Percentiles rank a stretch among this genome's conserved stretches.
These are phyloP conservation scores for Gloeostereum incarnatum DNA, from an alignment of 768 basidiomycete species.

Conservation along the genomic window DNA sequence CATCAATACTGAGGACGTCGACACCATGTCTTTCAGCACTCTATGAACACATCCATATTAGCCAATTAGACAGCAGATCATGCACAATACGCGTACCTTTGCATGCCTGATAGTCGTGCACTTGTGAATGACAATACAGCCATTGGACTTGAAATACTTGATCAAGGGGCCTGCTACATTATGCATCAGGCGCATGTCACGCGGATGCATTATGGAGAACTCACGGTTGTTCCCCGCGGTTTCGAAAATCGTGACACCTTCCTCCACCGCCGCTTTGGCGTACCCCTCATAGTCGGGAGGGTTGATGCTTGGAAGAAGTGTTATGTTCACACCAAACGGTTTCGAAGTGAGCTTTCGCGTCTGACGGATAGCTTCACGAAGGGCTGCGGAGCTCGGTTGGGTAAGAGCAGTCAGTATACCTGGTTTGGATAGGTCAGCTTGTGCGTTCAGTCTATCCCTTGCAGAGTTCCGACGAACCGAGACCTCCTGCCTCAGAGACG, in stretches of 20 bases:
- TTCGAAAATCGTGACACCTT: conserved; percentile 85
- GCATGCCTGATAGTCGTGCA: conserved; percentile 84
- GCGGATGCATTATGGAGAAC: conserved; percentile 15
- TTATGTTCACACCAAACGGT: conserved; percentile 82
- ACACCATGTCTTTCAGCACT: conserved; percentile 68
- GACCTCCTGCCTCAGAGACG: conserved; percentile 75
- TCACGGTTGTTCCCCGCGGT: conserved; percentile 88
- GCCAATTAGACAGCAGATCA: background rate
- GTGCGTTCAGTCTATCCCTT: conserved; percentile 1
- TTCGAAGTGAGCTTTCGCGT: conserved; percentile 60
- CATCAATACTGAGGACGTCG: conserved; percentile 85
- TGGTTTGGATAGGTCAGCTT: conserved; percentile 11
- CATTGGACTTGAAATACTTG: conserved; percentile 70
- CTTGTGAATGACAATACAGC: conserved; percentile 81
- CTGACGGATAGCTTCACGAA: conserved; percentile 73
- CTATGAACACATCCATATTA: conserved; percentile 10
- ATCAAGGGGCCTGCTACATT: conserved; percentile 70
- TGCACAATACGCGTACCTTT: conserved; percentile 44
- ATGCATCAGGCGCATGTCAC: background rate
- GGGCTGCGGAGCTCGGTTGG: conserved; percentile 76
- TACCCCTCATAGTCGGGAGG: conserved; percentile 88
- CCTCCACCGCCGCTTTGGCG: conserved; percentile 73
- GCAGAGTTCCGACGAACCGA: conserved; percentile 40
- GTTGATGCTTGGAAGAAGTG: conserved; percentile 80
- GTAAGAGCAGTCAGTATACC: conserved; percentile 85